phyloP scores from a whole-genome alignment of 768 basidiomycete species.

The Naematelia aurantialba region DNA sequence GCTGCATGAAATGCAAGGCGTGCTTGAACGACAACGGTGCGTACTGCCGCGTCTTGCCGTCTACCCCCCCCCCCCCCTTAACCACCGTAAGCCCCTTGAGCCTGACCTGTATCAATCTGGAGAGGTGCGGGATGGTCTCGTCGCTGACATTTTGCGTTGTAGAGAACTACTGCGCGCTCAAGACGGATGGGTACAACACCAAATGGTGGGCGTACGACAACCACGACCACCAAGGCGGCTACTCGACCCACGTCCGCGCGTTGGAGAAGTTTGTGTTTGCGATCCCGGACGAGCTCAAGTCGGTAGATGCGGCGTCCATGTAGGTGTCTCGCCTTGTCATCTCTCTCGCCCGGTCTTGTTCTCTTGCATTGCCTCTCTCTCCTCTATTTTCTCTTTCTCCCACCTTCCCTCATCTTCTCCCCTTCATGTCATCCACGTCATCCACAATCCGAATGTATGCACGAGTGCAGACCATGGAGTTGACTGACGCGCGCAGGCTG shows the following conservation, averaged over 20 bases:
- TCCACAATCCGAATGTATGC: too few species aligned
- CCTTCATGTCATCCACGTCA: too few species aligned
- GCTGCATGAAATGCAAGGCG: slow-evolving; percentile 56
- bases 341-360: neutral
- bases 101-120: neutral
- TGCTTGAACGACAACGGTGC: slow-evolving; percentile 57
- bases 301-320: slow-evolving; percentile 62
- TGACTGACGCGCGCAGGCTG: slow-evolving; percentile 45
- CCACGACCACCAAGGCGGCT: slow-evolving; percentile 54
- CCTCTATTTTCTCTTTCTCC: neutral
- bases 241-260: slow-evolving; percentile 55
- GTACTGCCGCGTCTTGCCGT: too few species aligned
- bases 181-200: slow-evolving; percentile 48
- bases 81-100: neutral
- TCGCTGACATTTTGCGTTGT: neutral
- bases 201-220: slow-evolving; percentile 41
- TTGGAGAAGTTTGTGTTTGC: slow-evolving; percentile 59
- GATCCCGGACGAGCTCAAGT: slow-evolving; percentile 58
- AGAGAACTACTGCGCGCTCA: slow-evolving; percentile 44
- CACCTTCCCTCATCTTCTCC: neutral
- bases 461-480: too few species aligned
- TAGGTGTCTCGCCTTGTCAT: slow-evolving; percentile 18
- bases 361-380: neutral
- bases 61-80: neutral
- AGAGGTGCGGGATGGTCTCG: too few species aligned